Evolutionary conservation across 352 stramenopile species (phyloP), one percentile per base, ranked within the genome.

Genomic region (Phytophthora quininea): DNA sequence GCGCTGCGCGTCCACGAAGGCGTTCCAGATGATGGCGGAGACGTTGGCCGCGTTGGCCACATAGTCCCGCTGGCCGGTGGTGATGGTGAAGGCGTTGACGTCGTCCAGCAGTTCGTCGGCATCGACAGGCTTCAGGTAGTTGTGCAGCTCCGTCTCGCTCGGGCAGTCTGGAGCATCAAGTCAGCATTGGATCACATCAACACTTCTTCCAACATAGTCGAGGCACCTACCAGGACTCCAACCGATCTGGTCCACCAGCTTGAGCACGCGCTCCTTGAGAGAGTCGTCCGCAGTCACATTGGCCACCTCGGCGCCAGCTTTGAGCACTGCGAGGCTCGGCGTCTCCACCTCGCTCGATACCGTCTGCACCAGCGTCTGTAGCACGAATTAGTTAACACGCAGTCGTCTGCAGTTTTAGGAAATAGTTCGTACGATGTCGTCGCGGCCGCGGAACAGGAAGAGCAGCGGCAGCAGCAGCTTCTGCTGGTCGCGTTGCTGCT

Each of bases 41-140:
- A 92, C 85, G 63, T 95, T 95, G 54, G 87, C 83, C 37, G 83
- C 74, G 62, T 95, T 95, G 43, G 87, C 82, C 31, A 93, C 73
- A 70, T 88, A 90, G 72, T 95, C 87, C 47, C 79, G 81, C 74
- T 95, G 84, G 8, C 68, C 77, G 2, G 71, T 69, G 30, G 77
- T 80, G 71, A 49, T 52, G 4, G 81, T 92, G 74, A 88, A 90
- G 15, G 79, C 81, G 46, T 82, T 76, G 29, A 92, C 74, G 33
- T 92, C 82, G 3, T 58, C 54, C 24, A 91, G 58, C 29, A 93
- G 54, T 50, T 91, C 83, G 42, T 89, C 77, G 33, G 82, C 80
- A 64, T 95, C 80, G 27, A 95, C 74, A 0, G 85, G 76, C 27
- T 70, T 64, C 46, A 92, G 74, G 54, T 82, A 89, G 71, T 89